Percentiles rank a stretch among this genome's conserved stretches.
Evolutionary conservation across 306 rosid genomes (phyloP).

Genomic region (Malus asiatica): DNA sequence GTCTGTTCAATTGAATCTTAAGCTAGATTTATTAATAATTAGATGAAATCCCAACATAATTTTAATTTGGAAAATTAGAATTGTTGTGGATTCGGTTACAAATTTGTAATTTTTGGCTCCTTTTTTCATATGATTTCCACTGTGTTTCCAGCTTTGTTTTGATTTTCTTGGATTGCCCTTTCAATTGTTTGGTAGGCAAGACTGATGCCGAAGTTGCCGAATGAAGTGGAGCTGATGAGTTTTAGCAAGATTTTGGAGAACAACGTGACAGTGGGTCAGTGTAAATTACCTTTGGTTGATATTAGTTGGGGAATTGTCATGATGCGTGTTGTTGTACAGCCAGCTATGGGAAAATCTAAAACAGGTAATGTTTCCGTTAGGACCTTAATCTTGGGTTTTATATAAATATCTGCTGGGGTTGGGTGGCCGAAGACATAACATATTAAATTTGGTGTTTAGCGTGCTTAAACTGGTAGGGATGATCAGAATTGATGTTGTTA

Average conservation of each 20-base stretch:
- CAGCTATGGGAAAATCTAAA: slow-evolving; percentile 62
- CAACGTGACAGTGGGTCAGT: slow-evolving; percentile 90
- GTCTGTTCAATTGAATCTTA: too few species aligned
- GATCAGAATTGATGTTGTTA: background rate
- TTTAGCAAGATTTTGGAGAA: slow-evolving; percentile 94
- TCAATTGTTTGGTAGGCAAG: slow-evolving; percentile 39
- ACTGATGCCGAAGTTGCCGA: slow-evolving; percentile 40
- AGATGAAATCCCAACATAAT: background rate
- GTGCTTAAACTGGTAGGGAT: background rate
- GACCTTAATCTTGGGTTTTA: background rate
- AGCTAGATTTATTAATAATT: background rate
- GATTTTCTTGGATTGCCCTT: background rate
- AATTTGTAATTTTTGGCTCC: background rate
- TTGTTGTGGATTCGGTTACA: too few species aligned
- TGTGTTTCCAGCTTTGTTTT: background rate
- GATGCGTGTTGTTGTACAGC: slow-evolving; percentile 75
- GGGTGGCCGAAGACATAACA: too few species aligned
- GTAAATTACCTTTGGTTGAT: slow-evolving; percentile 81
- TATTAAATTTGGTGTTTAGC: background rate
- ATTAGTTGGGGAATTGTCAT: slow-evolving; percentile 20
- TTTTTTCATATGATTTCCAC: background rate
- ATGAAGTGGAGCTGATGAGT: slow-evolving; percentile 83
- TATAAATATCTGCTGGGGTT: too few species aligned
- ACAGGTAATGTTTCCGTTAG: slow-evolving; percentile 44
- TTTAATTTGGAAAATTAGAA: background rate